Evolutionary conservation across 208 protist species (phyloP), one percentile per base, ranked within the genome.

Genomic region (Leishmania mexicana): DNA sequence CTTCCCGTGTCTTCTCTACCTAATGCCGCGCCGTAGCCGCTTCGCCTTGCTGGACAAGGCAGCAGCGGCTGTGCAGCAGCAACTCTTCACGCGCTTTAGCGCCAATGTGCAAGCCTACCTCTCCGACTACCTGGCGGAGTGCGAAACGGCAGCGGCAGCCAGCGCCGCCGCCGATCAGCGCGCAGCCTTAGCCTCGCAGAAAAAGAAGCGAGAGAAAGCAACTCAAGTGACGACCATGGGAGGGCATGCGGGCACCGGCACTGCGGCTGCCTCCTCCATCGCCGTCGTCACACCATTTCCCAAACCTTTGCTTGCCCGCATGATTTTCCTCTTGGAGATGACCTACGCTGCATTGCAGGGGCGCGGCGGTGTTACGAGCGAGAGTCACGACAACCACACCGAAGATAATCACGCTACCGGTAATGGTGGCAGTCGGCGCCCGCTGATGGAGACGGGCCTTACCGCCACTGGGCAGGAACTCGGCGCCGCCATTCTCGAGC

Each of bases 1-100:
- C 60, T 88, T 92, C 73, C 86, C 87, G 5, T 85, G 77, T 35
- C 67, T 92, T 24, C 81, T 90, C 40, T 90, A 89, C 81, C 76
- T 92, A 0, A 72, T 92, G 70, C 86, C 86, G 3, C 86, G 82
- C 31, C 79, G 83, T 62, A 83, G 76, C 76, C 83, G 78, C 78
- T 86, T 81, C 58, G n/a, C 73, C 4, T 58, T 74, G 21, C 83
- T 76, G 51, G 83, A 82, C 67, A 73, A 76, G 57, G 78, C 78
- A 42, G 83, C 83, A 1, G 78, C 83, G 6, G 57, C 83, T 53
- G 75, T 80, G 57, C 83, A 83, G 70, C 83, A 81, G 40, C 64
- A 76, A 42, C 79, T 87, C 38, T 78, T 87, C 70, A 80, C 65
- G n/a, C 45, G 75, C 45, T 87, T 87, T 74, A 87, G 83, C 76